phyloP scores from a whole-genome alignment of 495 filamentous ascomycete genomes.

The Geoglossum glabrum region DNA sequence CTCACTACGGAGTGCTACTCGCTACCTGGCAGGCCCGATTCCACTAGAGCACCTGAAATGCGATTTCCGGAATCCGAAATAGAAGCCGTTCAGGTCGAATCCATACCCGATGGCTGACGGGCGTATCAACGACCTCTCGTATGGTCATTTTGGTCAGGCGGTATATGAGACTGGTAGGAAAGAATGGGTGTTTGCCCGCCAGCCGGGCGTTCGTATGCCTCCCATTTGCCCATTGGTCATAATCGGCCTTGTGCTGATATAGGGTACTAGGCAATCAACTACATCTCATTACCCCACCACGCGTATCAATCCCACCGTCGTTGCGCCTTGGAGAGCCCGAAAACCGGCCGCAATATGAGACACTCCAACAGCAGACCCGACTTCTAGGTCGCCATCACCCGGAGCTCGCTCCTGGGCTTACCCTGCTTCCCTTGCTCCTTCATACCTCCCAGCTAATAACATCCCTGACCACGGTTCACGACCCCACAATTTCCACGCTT shows the following conservation, averaged over 20 bases:
- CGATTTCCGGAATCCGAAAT: not conserved
- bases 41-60: not conserved
- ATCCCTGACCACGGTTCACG: slow-evolving; percentile 8
- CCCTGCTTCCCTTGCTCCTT: slow-evolving; percentile 7
- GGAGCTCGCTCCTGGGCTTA: slow-evolving; percentile 12
- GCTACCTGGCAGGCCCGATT: not conserved
- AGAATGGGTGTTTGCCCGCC: slow-evolving; percentile 33
- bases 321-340: not conserved
- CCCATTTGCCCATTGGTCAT: slow-evolving; percentile 2
- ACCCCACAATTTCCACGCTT: slow-evolving; percentile 14
- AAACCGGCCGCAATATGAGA: not conserved
- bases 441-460: slow-evolving; percentile 14
- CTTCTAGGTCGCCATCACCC: slow-evolving; percentile 8
- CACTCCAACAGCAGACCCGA: not conserved
- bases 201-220: slow-evolving; percentile 5
- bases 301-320: slow-evolving; percentile 2
- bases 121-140: slow-evolving; percentile 32
- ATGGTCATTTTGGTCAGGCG: slow-evolving; percentile 43
- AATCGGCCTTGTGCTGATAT: not conserved
- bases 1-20: too few species aligned
- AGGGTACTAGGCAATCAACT: slow-evolving; percentile 8
- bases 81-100: slow-evolving; percentile 17
- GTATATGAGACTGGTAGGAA: slow-evolving; percentile 31
- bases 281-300: not conserved
- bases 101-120: slow-evolving; percentile 42